Conservation (phyloP, 352 stramenopile genomes). For the Phytophthora sp. region DNA sequence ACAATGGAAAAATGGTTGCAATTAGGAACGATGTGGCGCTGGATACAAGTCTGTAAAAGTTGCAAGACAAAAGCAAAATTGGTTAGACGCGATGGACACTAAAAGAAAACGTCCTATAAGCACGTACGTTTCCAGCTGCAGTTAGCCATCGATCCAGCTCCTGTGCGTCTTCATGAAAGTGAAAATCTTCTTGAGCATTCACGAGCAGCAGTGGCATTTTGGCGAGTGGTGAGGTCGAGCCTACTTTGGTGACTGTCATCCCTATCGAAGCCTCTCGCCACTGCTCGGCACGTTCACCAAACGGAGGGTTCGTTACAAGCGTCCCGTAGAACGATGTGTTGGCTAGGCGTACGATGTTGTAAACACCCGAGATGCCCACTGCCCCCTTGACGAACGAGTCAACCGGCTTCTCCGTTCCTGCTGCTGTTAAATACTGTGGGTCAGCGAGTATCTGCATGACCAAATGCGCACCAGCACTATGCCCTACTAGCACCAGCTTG, state of each 20-base stretch:
- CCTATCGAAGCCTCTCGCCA: constrained; percentile 78
- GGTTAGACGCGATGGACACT: constrained; percentile 11
- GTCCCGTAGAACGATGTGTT: constrained; percentile 77
- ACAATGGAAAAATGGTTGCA: constrained; percentile 85
- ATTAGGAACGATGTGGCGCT: constrained; percentile 49
- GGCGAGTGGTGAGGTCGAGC: constrained; percentile 46
- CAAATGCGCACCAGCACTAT: constrained; percentile 83
- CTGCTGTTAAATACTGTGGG: constrained; percentile 50
- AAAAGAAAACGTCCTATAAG: neutral
- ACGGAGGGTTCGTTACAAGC: constrained; percentile 69
- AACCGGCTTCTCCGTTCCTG: constrained; percentile 42
- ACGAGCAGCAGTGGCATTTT: constrained; percentile 64
- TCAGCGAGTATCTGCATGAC: constrained; percentile 75
- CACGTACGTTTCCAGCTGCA: constrained; percentile 59
- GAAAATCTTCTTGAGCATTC: constrained; percentile 80
- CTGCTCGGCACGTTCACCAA: constrained; percentile 66
- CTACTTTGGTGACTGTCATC: constrained; percentile 48
- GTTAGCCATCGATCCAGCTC: constrained; percentile 72
- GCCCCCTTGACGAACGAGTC: constrained; percentile 53
- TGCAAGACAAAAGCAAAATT: neutral
- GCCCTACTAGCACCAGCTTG: constrained; percentile 65
- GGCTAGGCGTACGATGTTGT: constrained; percentile 85
- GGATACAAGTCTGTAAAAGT: constrained; percentile 44
- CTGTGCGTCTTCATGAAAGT: constrained; percentile 73
- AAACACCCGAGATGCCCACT: constrained; percentile 84